Base-by-base conservation (phyloP, 768 basidiomycete species). In the Suillus decipiens region DNA sequence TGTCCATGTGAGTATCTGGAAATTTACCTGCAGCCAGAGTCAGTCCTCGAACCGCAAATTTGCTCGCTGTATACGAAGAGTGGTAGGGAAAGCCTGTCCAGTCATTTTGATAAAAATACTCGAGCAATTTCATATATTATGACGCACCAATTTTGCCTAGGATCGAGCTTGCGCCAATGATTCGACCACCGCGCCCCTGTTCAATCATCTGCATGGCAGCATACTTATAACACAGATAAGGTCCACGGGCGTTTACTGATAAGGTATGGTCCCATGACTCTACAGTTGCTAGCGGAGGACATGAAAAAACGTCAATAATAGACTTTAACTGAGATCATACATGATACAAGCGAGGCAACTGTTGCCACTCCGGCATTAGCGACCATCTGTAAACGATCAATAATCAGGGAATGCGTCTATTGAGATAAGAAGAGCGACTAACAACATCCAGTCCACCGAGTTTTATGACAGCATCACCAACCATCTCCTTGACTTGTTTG, bases 211-310 rank as follows among this genome's bases (percentile, higher is more conserved):
- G 82, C 59, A 75, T 76, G 19, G 84, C 87, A 2, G 87, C 89
- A 63, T 87, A 79, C 60, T 88, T 85, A 51, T 88, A 89, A 69
- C 85, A 88, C 64, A 85, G 79, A 75, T 84, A 87, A 2, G 80
- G 74, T 42, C 86, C 87, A 60, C 83, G 80, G 64, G 81, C 77
- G 67, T 89, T 89, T 67, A 88, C 75, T 5, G 78, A 75, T 64
- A 82, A 74, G 8, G 75, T 45, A 68, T 68, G 72, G 68, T 86
- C 79, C 78, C 76, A 81, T 0, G 78, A 72, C 10, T 79, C 73
- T 1, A 75, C 53, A 3, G 71, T 69, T 5, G 76, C 83, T 76
- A 37, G 39, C 6, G 54, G n/a, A 58, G 6, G 14, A 50, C 6
- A 37, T 54, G 36, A 6, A 6, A 12, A 48, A 34, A 31, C 9